phyloP scores from a whole-genome alignment of 768 basidiomycete genomes.

The Leccinum rimulosum region DNA sequence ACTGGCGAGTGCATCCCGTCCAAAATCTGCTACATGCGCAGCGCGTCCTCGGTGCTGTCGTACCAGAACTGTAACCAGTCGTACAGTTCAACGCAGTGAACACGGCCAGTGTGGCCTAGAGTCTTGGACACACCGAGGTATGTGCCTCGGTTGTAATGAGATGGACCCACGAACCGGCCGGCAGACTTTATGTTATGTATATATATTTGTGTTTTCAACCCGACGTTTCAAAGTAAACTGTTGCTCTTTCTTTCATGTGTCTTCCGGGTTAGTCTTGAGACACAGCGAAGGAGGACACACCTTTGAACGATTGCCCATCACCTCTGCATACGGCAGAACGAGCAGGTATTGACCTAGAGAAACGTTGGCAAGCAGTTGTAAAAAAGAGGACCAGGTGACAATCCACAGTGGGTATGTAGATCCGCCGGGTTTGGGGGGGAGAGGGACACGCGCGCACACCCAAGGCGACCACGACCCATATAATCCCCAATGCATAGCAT shows the following conservation, averaged over 20 bases:
- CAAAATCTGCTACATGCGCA: constrained; percentile 72
- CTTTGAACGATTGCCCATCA: neutral
- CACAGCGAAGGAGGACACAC: neutral
- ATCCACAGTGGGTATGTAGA: neutral
- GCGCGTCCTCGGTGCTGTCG: constrained; percentile 60
- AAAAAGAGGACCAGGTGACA: neutral
- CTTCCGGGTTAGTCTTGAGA: neutral
- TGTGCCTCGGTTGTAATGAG: neutral
- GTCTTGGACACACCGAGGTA: neutral
- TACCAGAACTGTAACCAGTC: constrained; percentile 57
- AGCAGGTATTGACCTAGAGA: neutral
- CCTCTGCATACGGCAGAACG: neutral
- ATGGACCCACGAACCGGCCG: neutral
- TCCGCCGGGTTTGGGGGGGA: neutral
- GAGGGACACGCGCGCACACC: neutral
- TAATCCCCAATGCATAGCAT: neutral
- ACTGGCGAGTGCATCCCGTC: constrained; percentile 53
- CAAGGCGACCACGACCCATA: neutral
- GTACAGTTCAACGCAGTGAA: constrained; percentile 55
- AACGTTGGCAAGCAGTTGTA: neutral
- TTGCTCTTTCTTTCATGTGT: neutral
- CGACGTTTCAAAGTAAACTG: neutral
- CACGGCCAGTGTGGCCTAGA: neutral
- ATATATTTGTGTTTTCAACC: neutral
- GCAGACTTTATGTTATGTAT: neutral